A percentile compares a stretch with the other conserved stretches of the same genome.
Conservation (phyloP, 164 flowering plant genomes). For the Aristolochia contorta region DNA sequence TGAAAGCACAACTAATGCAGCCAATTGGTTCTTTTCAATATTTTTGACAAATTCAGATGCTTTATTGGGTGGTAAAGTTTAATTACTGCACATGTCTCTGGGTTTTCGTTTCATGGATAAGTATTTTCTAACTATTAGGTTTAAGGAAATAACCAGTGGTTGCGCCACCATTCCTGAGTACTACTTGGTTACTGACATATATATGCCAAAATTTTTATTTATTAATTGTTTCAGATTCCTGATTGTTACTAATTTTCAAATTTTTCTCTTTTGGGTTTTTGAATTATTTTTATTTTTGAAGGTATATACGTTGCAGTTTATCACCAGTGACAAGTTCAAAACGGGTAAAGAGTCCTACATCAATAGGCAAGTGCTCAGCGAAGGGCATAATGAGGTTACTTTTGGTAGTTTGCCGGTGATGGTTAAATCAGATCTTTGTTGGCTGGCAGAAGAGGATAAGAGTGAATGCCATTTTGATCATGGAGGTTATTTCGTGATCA, state of each 20-base stretch:
- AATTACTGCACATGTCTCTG: too few relatives aligned
- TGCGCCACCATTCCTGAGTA: too few relatives aligned
- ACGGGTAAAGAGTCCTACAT: constrained; percentile 56
- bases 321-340: constrained; percentile 72
- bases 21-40: too few relatives aligned
- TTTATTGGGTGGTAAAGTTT: too few relatives aligned
- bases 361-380: constrained; percentile 26
- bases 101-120: too few relatives aligned
- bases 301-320: constrained; percentile 47
- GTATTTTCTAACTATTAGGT: too few relatives aligned
- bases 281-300: constrained; percentile 16
- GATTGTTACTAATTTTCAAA: neutral
- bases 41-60: too few relatives aligned
- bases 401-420: constrained; percentile 90
- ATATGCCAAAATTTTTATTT: neutral
- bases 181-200: too few relatives aligned
- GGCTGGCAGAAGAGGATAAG: constrained; percentile 48
- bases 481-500: constrained; percentile 87
- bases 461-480: constrained; percentile 81
- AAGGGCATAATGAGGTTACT: constrained; percentile 32
- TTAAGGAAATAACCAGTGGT: too few relatives aligned
- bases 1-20: too few relatives aligned
- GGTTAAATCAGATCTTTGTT: constrained; percentile 80
- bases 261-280: neutral
- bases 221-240: neutral